Base-by-base conservation (phyloP, 2,329 filamentous ascomycete genomes). In the Clonostachys sp. region DNA sequence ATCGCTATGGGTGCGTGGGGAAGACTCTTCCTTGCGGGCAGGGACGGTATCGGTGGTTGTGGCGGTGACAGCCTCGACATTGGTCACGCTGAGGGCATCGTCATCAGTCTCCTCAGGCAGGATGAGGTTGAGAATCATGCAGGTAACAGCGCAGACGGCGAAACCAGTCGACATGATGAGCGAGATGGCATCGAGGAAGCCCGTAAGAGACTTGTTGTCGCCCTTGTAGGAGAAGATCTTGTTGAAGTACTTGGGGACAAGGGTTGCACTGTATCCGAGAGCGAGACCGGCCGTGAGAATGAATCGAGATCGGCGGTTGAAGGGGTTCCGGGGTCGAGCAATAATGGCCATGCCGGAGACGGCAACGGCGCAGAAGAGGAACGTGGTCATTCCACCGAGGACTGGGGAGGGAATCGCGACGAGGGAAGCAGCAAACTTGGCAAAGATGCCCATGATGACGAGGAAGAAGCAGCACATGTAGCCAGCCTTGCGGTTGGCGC, bases 251-350 rank as follows among this genome's bases (percentile, higher is more conserved):
- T 66, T 78, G 0, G 81, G 80, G 3, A 86, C 77, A 1, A 87
- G 67, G 1, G 83, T 86, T 10, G 84, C 84, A 48, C 83, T 83
- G 53, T 88, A 88, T 34, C 89, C 89, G 30, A 92, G 70, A 0
- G 87, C 77, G 34, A 94, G 71, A 0, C 84, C 81, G 0, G 87
- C 85, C 0, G 89, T 91, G 12, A 94, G 75, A 57, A 94, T 88
- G 68, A 94, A 94, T 20, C 89, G 78, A 57, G 87, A 91, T 45
- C 89, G 82, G 36, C 89, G 80, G n/a, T 80, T 90, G 61, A 92
- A 91, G 0, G 81, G 76, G 3, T 87, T 80, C 35, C 78, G 78
- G 14, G 48, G 34, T 16, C 81, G 80, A 5, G 80, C 74, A 52
- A 94, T 83, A 56, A 94, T 91, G 44, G 86, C 78, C 51, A 94